These are phyloP conservation scores for Puya raimondii DNA, from an alignment of 176 grass and related monocot genomes.

Conservation along the genomic window DNA sequence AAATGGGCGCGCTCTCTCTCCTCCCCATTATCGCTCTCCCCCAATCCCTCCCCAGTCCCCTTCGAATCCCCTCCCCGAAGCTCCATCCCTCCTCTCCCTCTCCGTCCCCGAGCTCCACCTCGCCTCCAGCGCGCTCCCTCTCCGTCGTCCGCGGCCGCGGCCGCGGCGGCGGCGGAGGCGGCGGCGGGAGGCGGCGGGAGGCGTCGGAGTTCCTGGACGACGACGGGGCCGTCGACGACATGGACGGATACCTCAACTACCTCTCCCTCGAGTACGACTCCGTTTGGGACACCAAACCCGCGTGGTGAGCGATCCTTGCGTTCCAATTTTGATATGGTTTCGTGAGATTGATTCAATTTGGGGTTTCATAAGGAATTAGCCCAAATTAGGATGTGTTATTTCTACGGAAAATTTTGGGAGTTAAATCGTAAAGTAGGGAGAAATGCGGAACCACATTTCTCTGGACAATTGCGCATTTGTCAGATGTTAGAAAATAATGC, in stretches of 20 bases:
- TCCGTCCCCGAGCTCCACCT: neutral
- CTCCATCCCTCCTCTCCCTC: neutral
- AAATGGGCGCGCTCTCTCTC: constrained; percentile 43
- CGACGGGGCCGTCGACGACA: constrained; percentile 75
- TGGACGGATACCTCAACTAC: constrained; percentile 89
- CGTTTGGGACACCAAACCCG: constrained; percentile 93
- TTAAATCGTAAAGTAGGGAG: too few relatives aligned
- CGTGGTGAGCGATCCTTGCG: constrained; percentile 35
- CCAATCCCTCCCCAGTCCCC: constrained; percentile 10
- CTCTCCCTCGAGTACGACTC: constrained; percentile 95
- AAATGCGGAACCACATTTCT: too few relatives aligned
- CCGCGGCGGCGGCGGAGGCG: constrained; percentile 8
- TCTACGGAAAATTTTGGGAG: too few relatives aligned
- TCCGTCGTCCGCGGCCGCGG: constrained; percentile 3
- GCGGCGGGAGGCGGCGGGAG: constrained; percentile 15
- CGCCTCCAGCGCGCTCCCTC: neutral
- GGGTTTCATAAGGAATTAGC: too few relatives aligned
- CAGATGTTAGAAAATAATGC: too few relatives aligned
- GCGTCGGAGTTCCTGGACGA: constrained; percentile 54
- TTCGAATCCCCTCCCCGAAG: too few relatives aligned
- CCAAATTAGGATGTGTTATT: too few relatives aligned
- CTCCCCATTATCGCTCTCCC: constrained; percentile 16
- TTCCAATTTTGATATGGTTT: neutral
- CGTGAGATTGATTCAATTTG: neutral
- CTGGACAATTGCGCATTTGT: too few relatives aligned